A percentile compares a stretch with the other conserved stretches of the same genome.
Evolutionary conservation across 257 asterid species (phyloP).

Genomic region (Apocynum venetum): DNA sequence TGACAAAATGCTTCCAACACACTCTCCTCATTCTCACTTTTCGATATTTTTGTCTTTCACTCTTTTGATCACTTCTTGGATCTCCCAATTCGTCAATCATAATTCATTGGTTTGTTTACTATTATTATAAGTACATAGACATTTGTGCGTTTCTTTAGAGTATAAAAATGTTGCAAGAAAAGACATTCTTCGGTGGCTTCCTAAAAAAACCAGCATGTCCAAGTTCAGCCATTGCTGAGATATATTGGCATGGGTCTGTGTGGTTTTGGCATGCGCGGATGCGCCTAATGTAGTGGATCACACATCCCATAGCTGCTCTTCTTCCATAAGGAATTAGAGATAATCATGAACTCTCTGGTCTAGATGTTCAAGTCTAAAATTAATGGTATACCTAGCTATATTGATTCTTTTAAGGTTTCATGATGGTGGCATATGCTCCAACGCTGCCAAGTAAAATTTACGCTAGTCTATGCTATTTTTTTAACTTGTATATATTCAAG

Average conservation of each 20-base stretch:
- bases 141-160: neutral
- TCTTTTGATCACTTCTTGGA: constrained; percentile 38
- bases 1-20: constrained; percentile 33
- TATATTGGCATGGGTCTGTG: constrained; percentile 16
- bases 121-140: neutral
- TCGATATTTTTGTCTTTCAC: constrained; percentile 46
- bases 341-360: neutral
- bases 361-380: neutral
- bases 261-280: constrained; percentile 39
- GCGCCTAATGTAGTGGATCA: constrained; percentile 28
- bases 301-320: constrained; percentile 13
- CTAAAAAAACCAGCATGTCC: constrained; percentile 32
- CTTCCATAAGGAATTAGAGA: neutral
- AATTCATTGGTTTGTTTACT: constrained; percentile 19
- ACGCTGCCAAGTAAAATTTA: neutral
- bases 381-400: neutral
- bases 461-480: too few species aligned
- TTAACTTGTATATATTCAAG: too few species aligned
- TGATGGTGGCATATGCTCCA: constrained; percentile 16
- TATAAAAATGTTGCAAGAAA: neutral
- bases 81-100: constrained; percentile 36
- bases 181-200: constrained; percentile 8
- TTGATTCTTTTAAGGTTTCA: constrained; percentile 8
- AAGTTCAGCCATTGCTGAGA: constrained; percentile 22
- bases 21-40: constrained; percentile 35